phyloP scores from a whole-genome alignment of 1,139 yeast genomes.

The Yamadazyma membranifaciens region DNA sequence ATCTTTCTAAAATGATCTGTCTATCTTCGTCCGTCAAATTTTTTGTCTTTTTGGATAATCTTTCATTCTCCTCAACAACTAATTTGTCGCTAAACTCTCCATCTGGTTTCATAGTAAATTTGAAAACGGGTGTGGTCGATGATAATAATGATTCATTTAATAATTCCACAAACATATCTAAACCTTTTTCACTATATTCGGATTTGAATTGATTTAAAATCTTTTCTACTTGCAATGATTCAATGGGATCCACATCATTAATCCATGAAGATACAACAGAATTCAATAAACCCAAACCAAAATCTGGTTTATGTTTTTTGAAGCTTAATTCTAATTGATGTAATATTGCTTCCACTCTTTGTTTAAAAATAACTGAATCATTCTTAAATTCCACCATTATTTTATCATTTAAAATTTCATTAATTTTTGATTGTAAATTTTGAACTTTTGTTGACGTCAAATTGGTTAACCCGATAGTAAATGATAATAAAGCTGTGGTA shows the following conservation, averaged over 20 bases:
- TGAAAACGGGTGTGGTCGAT: constrained; percentile 52
- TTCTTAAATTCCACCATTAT: constrained; percentile 41
- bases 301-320: constrained; percentile 86
- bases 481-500: constrained; percentile 73
- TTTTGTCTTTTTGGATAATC: constrained; percentile 46
- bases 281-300: constrained; percentile 78
- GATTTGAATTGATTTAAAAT: constrained; percentile 57
- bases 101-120: constrained; percentile 75
- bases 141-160: constrained; percentile 52
- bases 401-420: constrained; percentile 33
- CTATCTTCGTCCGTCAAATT: constrained; percentile 55
- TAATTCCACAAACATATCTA: constrained; percentile 55
- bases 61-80: constrained; percentile 52
- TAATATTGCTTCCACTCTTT: constrained; percentile 76
- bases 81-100: constrained; percentile 50
- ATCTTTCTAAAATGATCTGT: constrained; percentile 57
- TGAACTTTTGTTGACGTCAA: constrained; percentile 51
- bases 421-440: constrained; percentile 44
- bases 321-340: constrained; percentile 84
- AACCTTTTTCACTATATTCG: constrained; percentile 56
- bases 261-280: constrained; percentile 82
- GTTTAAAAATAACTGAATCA: constrained; percentile 50
- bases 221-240: constrained; percentile 62
- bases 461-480: constrained; percentile 87
- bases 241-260: constrained; percentile 71